Evolutionary conservation across 2,329 filamentous ascomycete genomes (phyloP).

Genomic region (Trichoderma sp.): DNA sequence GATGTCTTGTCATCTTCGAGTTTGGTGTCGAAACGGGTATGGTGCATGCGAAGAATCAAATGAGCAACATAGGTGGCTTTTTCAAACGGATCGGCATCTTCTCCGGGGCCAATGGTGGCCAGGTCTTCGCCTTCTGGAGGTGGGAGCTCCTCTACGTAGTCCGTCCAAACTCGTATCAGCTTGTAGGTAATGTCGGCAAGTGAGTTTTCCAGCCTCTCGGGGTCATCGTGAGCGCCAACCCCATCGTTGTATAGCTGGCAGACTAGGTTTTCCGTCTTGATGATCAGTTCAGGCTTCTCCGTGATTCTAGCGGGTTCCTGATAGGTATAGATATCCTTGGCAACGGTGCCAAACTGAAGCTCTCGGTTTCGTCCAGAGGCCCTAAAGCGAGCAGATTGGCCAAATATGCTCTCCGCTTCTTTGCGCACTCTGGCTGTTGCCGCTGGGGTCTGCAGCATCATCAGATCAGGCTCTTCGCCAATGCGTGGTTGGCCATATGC

Average conservation of each 20-base stretch:
- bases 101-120: conserved; percentile 63
- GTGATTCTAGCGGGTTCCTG: conserved; percentile 57
- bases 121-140: conserved; percentile 51
- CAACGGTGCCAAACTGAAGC: conserved; percentile 66
- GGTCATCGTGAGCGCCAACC: conserved; percentile 53
- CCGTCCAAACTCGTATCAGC: conserved; percentile 55
- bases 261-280: conserved; percentile 71
- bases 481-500: conserved; percentile 39
- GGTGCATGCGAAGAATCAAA: conserved; percentile 74
- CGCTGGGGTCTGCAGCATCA: conserved; percentile 55
- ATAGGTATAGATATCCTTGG: conserved; percentile 62
- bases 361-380: conserved; percentile 47
- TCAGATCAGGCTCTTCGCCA: conserved; percentile 48
- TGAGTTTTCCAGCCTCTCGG: conserved; percentile 54
- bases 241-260: conserved; percentile 62
- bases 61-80: conserved; percentile 78
- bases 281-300: conserved; percentile 69
- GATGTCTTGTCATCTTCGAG: conserved; percentile 40
- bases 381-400: conserved; percentile 48
- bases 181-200: conserved; percentile 52
- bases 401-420: conserved; percentile 56
- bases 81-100: conserved; percentile 59
- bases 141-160: conserved; percentile 48
- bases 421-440: conserved; percentile 50
- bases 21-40: conserved; percentile 50